These are phyloP conservation scores for Triangularia setosa DNA, from an alignment of 2,329 filamentous ascomycete genomes.

Conservation along the genomic window DNA sequence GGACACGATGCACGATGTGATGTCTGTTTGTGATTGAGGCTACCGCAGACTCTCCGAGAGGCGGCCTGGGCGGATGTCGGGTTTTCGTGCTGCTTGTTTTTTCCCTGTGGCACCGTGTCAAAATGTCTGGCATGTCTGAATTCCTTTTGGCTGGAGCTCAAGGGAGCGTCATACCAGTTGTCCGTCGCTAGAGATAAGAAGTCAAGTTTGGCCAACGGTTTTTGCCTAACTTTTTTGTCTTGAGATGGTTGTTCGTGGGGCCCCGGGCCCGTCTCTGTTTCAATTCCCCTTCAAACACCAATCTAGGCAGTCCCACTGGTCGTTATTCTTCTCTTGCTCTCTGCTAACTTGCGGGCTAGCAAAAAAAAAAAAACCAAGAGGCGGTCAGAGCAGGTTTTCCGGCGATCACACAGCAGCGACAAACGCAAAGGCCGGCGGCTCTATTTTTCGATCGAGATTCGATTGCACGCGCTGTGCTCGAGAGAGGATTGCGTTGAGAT, in stretches of 20 bases:
- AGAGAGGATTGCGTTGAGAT: neutral
- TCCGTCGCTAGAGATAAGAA: conserved; percentile 17
- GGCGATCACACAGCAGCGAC: neutral
- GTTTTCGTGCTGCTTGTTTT: conserved; percentile 7
- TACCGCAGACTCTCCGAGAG: conserved; percentile 3
- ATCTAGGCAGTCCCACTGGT: neutral
- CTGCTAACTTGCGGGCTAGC: neutral
- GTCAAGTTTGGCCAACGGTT: conserved; percentile 21
- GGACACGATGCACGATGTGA: conserved; percentile 13
- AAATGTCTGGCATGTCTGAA: conserved; percentile 22
- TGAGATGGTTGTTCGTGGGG: conserved; percentile 11
- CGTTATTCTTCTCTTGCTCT: neutral
- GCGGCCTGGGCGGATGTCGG: conserved; percentile 9
- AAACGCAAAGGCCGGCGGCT: neutral
- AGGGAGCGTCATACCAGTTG: conserved; percentile 28
- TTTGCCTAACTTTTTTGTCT: conserved; percentile 6
- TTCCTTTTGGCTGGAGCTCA: conserved; percentile 22
- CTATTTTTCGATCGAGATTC: neutral
- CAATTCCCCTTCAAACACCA: neutral
- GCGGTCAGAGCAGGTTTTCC: neutral
- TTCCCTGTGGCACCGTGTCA: conserved; percentile 23
- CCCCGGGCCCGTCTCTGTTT: conserved; percentile 5
- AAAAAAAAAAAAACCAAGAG: neutral
- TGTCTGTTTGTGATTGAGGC: conserved; percentile 12
- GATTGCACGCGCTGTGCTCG: neutral